Evolutionary conservation across 2,329 filamentous ascomycete genomes (phyloP), one percentile per base, ranked within the genome.

Genomic region (Meredithiella fracta): DNA sequence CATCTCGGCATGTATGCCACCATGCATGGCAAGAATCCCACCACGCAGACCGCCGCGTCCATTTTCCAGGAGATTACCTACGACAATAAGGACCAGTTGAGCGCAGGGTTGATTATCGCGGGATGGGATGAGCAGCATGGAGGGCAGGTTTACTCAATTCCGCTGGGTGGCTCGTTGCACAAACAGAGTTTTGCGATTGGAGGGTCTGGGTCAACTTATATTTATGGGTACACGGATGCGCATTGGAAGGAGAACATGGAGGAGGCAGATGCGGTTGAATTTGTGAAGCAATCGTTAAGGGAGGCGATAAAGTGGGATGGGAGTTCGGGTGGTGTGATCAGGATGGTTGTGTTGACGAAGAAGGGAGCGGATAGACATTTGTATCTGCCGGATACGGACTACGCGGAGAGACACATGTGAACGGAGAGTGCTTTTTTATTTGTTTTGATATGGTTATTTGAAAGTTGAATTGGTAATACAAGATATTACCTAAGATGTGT

Each of bases 261-360:
- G 54, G 88, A 97, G 75, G 77, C 80, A 56, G 90, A 94, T 60
- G 92, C 92, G 1, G 82, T 98, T 61, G 71, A 82, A 42, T 98
- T 98, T 65, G 92, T 98, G 68, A 96, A 95, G 74, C 85, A 82
- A 51, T 83, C 92, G 31, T 74, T 98, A 66, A 75, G 80, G 65
- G 91, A 98, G 76, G 92, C 92, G 15, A 97, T 98, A 78, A 95
- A 95, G 73, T 98, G 92, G 92, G 92, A 98, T 68, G 92, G 92
- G 61, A 96, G 90, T 74, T 97, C 92, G 2, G 92, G 92, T 62
- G 92, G 92, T 73, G 92, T 98, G 59, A 98, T 98, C 65, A 82
- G 92, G 63, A 88, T 98, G 86, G 91, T 97, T 60, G 92, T 98
- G 59, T 73, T 98, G 70, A 98, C 91, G 60, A 82, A 82, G 64